Conservation (phyloP, 2,329 filamentous ascomycete species). For the Botryosphaeria dothidea region DNA sequence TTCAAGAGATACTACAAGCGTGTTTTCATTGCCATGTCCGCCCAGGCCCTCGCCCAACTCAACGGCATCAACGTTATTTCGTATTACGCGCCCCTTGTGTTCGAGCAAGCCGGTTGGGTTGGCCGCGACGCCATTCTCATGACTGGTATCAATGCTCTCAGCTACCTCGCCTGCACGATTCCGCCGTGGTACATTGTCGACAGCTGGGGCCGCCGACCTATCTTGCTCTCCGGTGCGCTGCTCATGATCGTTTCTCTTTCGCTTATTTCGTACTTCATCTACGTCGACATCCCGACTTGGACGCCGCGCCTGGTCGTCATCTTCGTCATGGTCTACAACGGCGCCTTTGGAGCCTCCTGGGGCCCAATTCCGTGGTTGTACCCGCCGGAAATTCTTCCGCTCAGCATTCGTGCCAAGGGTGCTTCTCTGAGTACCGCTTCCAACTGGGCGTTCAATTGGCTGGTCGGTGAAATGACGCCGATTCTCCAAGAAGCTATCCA, state of each 20-base stretch:
- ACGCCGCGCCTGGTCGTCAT: constrained; percentile 86
- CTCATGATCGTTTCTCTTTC: constrained; percentile 89
- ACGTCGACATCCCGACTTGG: constrained; percentile 68
- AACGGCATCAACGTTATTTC: constrained; percentile 99
- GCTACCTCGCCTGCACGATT: constrained; percentile 88
- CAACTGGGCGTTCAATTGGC: constrained; percentile 98
- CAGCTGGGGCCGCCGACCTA: constrained; percentile 83
- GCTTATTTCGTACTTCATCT: constrained; percentile 92
- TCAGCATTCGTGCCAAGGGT: constrained; percentile 96
- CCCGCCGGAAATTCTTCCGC: constrained; percentile 94
- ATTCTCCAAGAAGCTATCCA: constrained; percentile 88
- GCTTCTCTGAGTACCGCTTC: constrained; percentile 93
- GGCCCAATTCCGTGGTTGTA: constrained; percentile 98
- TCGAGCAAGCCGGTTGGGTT: constrained; percentile 94
- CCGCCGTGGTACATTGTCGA: constrained; percentile 98
- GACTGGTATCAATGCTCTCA: constrained; percentile 93
- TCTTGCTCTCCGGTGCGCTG: constrained; percentile 84
- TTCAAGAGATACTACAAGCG: constrained; percentile 88
- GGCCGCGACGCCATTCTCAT: constrained; percentile 91
- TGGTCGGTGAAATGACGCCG: constrained; percentile 93
- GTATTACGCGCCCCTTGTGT: constrained; percentile 95
- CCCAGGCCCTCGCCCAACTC: constrained; percentile 90
- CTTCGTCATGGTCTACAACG: constrained; percentile 98
- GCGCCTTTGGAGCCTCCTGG: constrained; percentile 96
- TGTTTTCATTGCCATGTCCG: constrained; percentile 98